Evolutionary conservation across 257 asterid species (phyloP).

Genomic region (Haberlea rhodopensis): DNA sequence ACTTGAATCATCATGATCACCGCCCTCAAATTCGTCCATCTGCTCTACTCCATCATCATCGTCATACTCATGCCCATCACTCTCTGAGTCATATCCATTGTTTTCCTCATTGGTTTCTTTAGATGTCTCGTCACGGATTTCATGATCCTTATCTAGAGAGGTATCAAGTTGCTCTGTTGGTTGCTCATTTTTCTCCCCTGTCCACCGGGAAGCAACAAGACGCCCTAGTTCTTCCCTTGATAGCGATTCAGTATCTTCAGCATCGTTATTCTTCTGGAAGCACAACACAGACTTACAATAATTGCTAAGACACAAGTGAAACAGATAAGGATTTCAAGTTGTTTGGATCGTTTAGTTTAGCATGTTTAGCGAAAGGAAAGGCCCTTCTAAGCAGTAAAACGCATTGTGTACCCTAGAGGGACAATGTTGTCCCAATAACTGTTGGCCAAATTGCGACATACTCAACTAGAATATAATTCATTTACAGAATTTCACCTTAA

Average conservation of each 20-base stretch:
- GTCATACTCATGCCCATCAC: constrained; percentile 55
- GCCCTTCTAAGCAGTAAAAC: not conserved
- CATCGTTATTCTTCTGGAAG: constrained; percentile 53
- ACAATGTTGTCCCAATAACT: too few relatives aligned
- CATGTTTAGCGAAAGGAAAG: too few relatives aligned
- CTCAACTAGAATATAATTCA: too few relatives aligned
- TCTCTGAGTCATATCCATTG: constrained; percentile 65
- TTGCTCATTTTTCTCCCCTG: constrained; percentile 63
- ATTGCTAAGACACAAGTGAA: constrained; percentile 16
- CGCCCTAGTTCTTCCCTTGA: constrained; percentile 96
- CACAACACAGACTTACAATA: constrained; percentile 15
- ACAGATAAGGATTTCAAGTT: constrained; percentile 16
- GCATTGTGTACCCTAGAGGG: too few relatives aligned
- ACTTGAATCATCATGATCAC: constrained; percentile 63
- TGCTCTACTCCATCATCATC: constrained; percentile 53
- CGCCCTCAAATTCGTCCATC: constrained; percentile 52
- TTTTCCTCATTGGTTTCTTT: constrained; percentile 55
- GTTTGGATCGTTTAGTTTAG: constrained; percentile 20
- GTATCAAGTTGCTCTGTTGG: constrained; percentile 45
- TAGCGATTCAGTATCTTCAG: constrained; percentile 55
- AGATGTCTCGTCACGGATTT: constrained; percentile 43
- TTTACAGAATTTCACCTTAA: too few relatives aligned
- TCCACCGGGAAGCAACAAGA: constrained; percentile 91
- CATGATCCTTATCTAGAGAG: constrained; percentile 43
- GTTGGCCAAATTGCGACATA: too few relatives aligned